These are phyloP conservation scores for Teratosphaeria zuluensis DNA, from an alignment of 2,329 filamentous ascomycete species.

Conservation along the genomic window DNA sequence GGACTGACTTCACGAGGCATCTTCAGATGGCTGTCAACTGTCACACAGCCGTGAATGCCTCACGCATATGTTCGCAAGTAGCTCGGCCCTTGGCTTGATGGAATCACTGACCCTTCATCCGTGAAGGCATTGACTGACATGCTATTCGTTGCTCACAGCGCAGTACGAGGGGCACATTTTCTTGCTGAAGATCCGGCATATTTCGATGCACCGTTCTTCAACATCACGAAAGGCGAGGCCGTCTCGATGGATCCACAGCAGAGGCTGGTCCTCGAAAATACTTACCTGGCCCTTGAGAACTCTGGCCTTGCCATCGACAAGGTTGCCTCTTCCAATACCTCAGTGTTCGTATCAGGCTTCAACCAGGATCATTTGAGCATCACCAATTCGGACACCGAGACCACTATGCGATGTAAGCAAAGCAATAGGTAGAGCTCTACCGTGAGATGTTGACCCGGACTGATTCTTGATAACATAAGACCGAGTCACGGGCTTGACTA, in stretches of 20 bases:
- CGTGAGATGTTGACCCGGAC: too few species aligned
- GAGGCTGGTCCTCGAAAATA: conserved; percentile 17
- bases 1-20: too few species aligned
- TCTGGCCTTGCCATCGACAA: conserved; percentile 1
- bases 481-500: neutral
- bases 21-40: too few species aligned
- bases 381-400: conserved; percentile 1
- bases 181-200: neutral
- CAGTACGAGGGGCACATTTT: neutral
- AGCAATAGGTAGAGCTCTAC: too few species aligned
- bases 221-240: conserved; percentile 14
- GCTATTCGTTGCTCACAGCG: neutral
- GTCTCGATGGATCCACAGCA: conserved; percentile 25
- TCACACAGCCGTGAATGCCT: too few species aligned
- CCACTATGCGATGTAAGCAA: neutral
- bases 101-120: too few species aligned
- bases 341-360: conserved; percentile 3
- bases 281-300: conserved; percentile 24
- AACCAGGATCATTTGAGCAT: conserved; percentile 1
- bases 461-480: too few species aligned
- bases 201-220: conserved; percentile 8
- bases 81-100: too few species aligned
- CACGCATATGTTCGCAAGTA: too few species aligned
- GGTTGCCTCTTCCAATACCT: neutral
- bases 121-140: too few species aligned